phyloP scores from a whole-genome alignment of 345 rosid species.

The Citrus reticulata region DNA sequence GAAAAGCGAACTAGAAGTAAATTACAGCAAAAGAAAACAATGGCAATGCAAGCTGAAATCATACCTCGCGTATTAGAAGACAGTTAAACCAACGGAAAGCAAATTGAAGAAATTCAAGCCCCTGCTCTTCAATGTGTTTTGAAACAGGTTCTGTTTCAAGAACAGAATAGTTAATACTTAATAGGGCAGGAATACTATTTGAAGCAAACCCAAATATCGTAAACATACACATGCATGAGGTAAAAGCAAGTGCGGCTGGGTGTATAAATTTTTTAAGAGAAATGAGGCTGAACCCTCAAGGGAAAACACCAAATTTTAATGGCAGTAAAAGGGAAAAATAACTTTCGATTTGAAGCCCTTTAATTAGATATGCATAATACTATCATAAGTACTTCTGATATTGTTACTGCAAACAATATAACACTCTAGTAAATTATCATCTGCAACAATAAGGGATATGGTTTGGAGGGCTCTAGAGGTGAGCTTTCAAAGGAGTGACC shows the following conservation, averaged over 20 bases:
- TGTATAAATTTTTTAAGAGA: too few relatives aligned
- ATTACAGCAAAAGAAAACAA: neutral
- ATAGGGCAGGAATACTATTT: slow-evolving; percentile 6
- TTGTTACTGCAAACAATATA: too few relatives aligned
- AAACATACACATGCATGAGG: neutral
- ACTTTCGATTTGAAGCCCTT: neutral
- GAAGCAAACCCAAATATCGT: neutral
- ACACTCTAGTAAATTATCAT: too few relatives aligned
- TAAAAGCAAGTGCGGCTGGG: neutral
- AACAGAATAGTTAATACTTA: neutral
- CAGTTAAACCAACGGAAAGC: slow-evolving; percentile 99
- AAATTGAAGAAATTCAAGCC: slow-evolving; percentile 95
- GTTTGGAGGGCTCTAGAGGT: neutral
- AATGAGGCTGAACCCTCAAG: neutral
- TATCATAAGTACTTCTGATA: neutral
- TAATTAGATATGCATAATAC: neutral
- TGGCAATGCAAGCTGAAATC: slow-evolving; percentile 8
- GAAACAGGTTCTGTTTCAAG: slow-evolving; percentile 80
- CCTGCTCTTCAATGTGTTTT: slow-evolving; percentile 93
- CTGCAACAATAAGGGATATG: neutral
- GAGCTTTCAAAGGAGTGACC: neutral
- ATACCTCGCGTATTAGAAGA: slow-evolving; percentile 92
- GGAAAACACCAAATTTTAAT: neutral
- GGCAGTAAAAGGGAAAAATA: neutral
- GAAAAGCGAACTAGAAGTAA: neutral